These are phyloP conservation scores for Fusarium transvaalense DNA, from an alignment of 2,329 filamentous ascomycete species.

Conservation along the genomic window DNA sequence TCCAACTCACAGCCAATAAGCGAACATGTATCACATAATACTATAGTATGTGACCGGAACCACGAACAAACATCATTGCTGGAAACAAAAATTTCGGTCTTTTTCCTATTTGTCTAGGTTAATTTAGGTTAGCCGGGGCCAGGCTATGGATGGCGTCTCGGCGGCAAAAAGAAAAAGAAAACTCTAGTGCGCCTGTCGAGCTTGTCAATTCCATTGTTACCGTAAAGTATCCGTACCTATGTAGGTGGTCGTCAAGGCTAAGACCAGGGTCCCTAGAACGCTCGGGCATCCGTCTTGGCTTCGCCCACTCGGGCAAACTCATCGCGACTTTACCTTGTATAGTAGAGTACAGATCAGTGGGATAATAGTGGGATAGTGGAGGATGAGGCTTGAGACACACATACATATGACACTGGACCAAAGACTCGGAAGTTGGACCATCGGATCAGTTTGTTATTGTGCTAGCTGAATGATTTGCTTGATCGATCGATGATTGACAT, in stretches of 20 bases:
- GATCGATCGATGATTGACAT: background rate
- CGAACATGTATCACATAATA: slow-evolving; percentile 4
- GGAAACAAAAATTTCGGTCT: slow-evolving; percentile 1
- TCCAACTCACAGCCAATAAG: slow-evolving; percentile 5
- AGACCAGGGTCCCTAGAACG: slow-evolving; percentile 31
- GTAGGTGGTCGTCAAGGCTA: slow-evolving; percentile 15
- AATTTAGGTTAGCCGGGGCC: background rate
- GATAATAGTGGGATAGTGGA: slow-evolving; percentile 10
- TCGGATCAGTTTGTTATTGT: background rate
- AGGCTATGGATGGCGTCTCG: slow-evolving; percentile 23
- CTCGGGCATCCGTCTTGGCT: slow-evolving; percentile 33
- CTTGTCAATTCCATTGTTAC: background rate
- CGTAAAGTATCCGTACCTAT: too few species aligned
- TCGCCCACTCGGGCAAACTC: slow-evolving; percentile 41
- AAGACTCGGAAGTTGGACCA: slow-evolving; percentile 5
- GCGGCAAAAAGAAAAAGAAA: slow-evolving; percentile 31
- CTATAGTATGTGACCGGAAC: background rate
- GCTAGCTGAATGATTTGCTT: slow-evolving; percentile 2
- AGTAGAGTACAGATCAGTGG: slow-evolving; percentile 13
- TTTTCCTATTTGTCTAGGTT: background rate
- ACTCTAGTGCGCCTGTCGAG: slow-evolving; percentile 34
- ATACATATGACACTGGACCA: slow-evolving; percentile 3
- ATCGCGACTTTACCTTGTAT: slow-evolving; percentile 35
- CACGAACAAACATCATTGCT: background rate
- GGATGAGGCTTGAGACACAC: slow-evolving; percentile 2